Base-by-base conservation (phyloP, 345 rosid genomes). In the Hibiscus tridactylites region DNA sequence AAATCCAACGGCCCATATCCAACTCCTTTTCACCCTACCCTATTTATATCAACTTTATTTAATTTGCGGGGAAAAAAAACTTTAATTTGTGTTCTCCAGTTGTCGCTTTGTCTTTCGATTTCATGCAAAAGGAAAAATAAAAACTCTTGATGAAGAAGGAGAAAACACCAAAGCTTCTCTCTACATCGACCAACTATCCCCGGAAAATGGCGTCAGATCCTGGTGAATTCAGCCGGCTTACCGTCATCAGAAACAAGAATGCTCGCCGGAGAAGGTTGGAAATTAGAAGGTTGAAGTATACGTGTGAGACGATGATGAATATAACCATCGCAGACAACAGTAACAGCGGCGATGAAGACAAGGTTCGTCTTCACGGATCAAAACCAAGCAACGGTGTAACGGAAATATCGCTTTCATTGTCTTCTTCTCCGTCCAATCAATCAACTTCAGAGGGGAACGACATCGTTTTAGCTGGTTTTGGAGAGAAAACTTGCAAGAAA, bases 351-450 rank as follows among this genome's bases (percentile, higher is more conserved):
- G 64, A n/a, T 2, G 19, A 50, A 3, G 56, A 50, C 7, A 57
- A 71, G 35, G 58, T 42, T 33, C 50, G 47, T 42, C 17, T 42
- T 67, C 67, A 47, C 15, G 68, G 44, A 46, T 71, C 74, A 12
- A 47, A 61, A 16, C 65, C 59, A 5, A 53, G 37, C 9, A 70
- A 57, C n/a, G 33, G 64, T 56, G 33, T 74, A 62, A 70, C 66
- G 39, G 80, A 81, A 74, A 60, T 80, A 62, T 75, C 82, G 3
- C 21, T 77, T 44, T 70, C 82, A 9, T 73, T 80, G 46, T 78
- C 79, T 12, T 61, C 28, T 56, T 21, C 83, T 0, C 53, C 77
- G 3, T 71, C 80, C 6, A 73, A 68, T 3, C 31, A 56, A 12
- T 57, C 72, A 3, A 15, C 71, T 0, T 9, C 74, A 5, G 76